A percentile compares a stretch with the other conserved stretches of the same genome.
Conservation (phyloP, 2,329 filamentous ascomycete species). For the Coniella lustricola region DNA sequence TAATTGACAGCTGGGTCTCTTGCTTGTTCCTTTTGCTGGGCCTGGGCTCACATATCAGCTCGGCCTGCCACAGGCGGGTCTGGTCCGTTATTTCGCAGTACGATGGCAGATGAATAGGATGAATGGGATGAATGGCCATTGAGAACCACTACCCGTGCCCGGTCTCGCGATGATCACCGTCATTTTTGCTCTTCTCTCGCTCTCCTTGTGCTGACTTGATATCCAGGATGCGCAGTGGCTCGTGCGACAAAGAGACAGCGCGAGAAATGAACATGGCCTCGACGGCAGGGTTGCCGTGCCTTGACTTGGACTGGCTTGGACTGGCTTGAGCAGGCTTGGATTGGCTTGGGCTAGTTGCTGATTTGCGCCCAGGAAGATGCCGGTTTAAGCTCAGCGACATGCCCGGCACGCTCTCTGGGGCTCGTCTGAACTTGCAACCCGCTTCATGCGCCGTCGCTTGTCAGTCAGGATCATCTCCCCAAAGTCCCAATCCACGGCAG, state of each 20-base stretch:
- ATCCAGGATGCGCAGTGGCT: neutral
- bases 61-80: neutral
- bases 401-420: too few species aligned
- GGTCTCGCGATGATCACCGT: too few species aligned
- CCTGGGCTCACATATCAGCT: constrained; percentile 4
- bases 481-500: too few species aligned
- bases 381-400: too few species aligned
- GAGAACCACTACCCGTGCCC: too few species aligned
- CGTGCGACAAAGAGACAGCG: neutral
- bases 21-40: neutral
- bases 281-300: constrained; percentile 1
- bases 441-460: constrained; percentile 9
- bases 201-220: neutral
- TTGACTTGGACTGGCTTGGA: neutral
- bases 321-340: too few species aligned
- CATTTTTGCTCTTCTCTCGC: neutral
- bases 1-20: constrained; percentile 5
- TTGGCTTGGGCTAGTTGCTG: too few species aligned
- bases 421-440: neutral
- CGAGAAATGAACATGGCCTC: too few species aligned
- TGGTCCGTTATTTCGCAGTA: neutral
- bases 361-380: neutral
- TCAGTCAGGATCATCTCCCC: neutral
- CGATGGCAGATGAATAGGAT: too few species aligned
- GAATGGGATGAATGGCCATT: too few species aligned